A percentile compares a stretch with the other conserved stretches of the same genome.
phyloP scores from a whole-genome alignment of 139 green algal species.

The Medakamo hakoo region DNA sequence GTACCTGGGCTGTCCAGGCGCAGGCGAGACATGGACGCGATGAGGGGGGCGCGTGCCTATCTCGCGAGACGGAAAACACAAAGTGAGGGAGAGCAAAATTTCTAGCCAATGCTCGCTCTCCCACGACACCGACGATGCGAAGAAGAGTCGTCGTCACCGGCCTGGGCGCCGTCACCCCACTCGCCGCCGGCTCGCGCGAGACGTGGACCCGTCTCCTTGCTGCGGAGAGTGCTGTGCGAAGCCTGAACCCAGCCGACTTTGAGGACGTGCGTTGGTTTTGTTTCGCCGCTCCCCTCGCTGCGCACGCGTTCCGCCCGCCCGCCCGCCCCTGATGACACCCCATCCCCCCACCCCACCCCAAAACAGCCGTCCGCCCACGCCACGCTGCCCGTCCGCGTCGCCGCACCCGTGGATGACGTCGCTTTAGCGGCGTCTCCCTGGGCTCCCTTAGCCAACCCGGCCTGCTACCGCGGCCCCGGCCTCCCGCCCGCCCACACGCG shows the following conservation, averaged over 20 bases:
- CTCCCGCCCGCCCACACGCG: slow-evolving; percentile 4
- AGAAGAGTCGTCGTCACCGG: slow-evolving; percentile 72
- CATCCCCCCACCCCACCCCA: neutral
- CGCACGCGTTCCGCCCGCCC: no score
- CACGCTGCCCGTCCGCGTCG: neutral
- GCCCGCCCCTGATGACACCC: no score
- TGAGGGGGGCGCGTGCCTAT: no score
- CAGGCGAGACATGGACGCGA: no score
- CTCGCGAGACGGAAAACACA: no score
- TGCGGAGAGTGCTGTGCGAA: slow-evolving; percentile 38
- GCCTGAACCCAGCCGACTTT: slow-evolving; percentile 45
- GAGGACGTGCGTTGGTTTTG: slow-evolving; percentile 25
- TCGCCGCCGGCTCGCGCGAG: slow-evolving; percentile 44
- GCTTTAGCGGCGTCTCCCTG: slow-evolving; percentile 1
- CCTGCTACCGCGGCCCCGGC: slow-evolving; percentile 2
- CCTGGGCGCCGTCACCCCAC: slow-evolving; percentile 67
- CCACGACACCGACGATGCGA: no score
- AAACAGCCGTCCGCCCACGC: neutral
- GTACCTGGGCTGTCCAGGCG: no score
- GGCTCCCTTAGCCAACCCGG: slow-evolving; percentile 9
- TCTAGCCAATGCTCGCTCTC: no score
- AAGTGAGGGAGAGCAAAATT: no score
- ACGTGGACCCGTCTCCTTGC: slow-evolving; percentile 49
- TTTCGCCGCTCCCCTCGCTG: no score
- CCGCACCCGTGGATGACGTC: neutral